Base-by-base conservation (phyloP, 345 rosid species). In the Eucalyptus pauciflora region DNA sequence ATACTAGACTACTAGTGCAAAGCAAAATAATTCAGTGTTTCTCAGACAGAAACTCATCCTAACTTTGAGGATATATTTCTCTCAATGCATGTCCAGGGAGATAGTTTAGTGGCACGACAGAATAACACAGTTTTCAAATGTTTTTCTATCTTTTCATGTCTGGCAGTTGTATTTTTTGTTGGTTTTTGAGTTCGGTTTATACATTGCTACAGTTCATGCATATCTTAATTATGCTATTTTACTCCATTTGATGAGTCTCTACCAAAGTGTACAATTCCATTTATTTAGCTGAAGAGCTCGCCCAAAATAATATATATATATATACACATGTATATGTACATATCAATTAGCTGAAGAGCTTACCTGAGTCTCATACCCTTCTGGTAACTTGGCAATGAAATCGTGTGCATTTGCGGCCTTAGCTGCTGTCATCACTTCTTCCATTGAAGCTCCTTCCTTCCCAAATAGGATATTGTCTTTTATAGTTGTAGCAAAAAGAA, bases 311-410 rank as follows among this genome's bases (percentile, higher is more conserved):
- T 10, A n/a, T n/a, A n/a, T n/a, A 41, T 37, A 17, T 16, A 49
- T 50, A 71, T 3, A 5, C 6, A 33, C 9, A 17, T 18, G 5
- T 54, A 13, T 13, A 64, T 56, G 5, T n/a, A 20, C 12, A 20
- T 76, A 20, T 76, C 48, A 20, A 76, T 37, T 76, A 76, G 48
- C 46, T 20, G 83, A 76, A 11, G 83, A 76, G 89, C 95, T 91
- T 91, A 95, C 97, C 85, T 94, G 92, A 86, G 96, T 94, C 88
- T 95, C 95, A 89, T 94, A 95, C 89, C 96, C 95, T 31, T 95
- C 95, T 22, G 95, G 93, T 86, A 95, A 91, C 93, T 92, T 95
- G 86, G 91, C 85, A 25, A 95, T 93, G 93, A 95, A 94, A 90
- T 95, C 97, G 86, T 95, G 95, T 15, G 96, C 96, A 91, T 94